Conservation (phyloP, 768 basidiomycete genomes). For the Hygrophoropsis aurantiaca region DNA sequence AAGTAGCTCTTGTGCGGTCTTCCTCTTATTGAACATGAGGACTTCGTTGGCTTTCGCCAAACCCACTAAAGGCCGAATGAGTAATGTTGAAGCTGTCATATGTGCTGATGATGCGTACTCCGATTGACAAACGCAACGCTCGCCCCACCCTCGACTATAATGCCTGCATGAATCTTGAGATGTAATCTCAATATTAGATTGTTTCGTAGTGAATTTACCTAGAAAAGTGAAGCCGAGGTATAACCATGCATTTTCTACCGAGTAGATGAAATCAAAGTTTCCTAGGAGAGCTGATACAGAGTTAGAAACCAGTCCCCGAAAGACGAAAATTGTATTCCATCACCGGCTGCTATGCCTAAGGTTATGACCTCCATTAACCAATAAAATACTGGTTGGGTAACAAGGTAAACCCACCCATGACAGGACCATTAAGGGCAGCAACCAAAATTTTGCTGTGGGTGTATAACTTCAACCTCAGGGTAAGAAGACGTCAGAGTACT, state of each 20-base stretch:
- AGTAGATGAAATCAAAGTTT: slow-evolving; percentile 75
- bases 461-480: slow-evolving; percentile 47
- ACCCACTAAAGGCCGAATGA: slow-evolving; percentile 50
- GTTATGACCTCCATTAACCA: no score
- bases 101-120: slow-evolving; percentile 38
- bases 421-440: slow-evolving; percentile 73
- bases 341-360: slow-evolving; percentile 67
- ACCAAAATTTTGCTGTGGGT: slow-evolving; percentile 69
- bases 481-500: not conserved
- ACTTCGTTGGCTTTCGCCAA: slow-evolving; percentile 69
- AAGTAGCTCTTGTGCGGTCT: slow-evolving; percentile 55
- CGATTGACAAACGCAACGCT: slow-evolving; percentile 68
- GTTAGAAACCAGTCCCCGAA: not conserved
- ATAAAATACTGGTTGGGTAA: not conserved
- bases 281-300: slow-evolving; percentile 55
- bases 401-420: slow-evolving; percentile 52
- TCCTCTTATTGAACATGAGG: slow-evolving; percentile 68
- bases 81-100: not conserved
- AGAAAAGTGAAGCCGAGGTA: slow-evolving; percentile 69
- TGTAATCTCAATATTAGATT: not conserved
- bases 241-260: slow-evolving; percentile 59
- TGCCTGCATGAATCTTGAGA: slow-evolving; percentile 38
- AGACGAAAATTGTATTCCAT: no score
- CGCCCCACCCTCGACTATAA: slow-evolving; percentile 67
- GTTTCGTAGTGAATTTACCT: slow-evolving; percentile 30